Percentiles rank a stretch among this genome's conserved stretches.
phyloP scores from a whole-genome alignment of 257 asterid species.

The Solanum chiquidenum region DNA sequence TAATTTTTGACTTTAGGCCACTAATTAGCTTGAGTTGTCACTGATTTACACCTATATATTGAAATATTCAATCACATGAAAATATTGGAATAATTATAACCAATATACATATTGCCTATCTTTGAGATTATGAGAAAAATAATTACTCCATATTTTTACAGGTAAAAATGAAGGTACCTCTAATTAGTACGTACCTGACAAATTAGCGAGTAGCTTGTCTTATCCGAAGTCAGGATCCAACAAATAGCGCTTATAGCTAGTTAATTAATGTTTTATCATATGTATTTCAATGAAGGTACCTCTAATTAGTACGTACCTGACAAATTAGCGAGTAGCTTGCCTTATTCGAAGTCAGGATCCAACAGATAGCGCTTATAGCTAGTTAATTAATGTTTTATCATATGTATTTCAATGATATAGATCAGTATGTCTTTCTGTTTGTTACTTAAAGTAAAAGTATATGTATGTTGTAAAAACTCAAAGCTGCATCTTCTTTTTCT shows the following conservation, averaged over 20 bases:
- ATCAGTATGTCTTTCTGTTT: neutral
- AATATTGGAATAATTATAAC: neutral
- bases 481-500: neutral
- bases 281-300: neutral
- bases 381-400: neutral
- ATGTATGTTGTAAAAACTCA: neutral
- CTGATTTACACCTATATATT: neutral
- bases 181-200: neutral
- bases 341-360: neutral
- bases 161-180: neutral
- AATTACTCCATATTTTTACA: neutral
- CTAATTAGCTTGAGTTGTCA: too few relatives aligned
- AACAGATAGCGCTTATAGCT: neutral
- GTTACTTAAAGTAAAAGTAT: neutral
- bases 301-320: neutral
- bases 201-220: neutral
- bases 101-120: neutral
- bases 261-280: neutral
- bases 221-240: neutral
- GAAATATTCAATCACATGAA: neutral
- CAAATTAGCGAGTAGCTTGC: neutral
- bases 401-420: neutral
- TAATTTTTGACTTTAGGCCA: too few relatives aligned
- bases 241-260: neutral
- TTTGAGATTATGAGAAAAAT: neutral